Evolutionary conservation across 2,329 filamentous ascomycete species (phyloP), one percentile per base, ranked within the genome.

Genomic region (Penicillium sp.): DNA sequence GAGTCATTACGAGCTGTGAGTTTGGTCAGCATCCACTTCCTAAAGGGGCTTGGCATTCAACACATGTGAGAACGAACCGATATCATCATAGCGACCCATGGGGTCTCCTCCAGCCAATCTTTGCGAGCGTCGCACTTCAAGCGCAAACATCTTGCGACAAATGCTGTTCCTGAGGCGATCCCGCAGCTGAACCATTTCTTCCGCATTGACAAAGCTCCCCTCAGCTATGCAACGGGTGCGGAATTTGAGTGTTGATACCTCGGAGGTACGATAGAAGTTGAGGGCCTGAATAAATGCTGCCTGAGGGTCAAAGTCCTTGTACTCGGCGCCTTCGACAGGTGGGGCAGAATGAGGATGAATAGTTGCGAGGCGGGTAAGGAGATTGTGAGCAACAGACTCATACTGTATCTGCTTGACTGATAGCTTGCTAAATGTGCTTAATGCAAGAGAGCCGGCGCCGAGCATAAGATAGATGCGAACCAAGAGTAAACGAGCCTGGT

Each of bases 321-420:
- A 69, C 45, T 76, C 73, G 15, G 65, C 66, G 9, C 67, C 69
- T 46, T 74, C 71, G 44, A 70, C 65, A 1, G 73, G 70, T 5
- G 74, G 72, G 13, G 67, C 71, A 24, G 70, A 64, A 45, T 74
- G 69, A 33, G 77, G 77, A 52, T 79, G 77, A 21, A 79, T 70
- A 1, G 74, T 74, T 26, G 75, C 73, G 38, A 79, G 69, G 18
- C 76, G 74, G 0, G 76, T 78, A 56, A 76, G 75, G 12, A 79
- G 62, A 38, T 76, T 72, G 62, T 79, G 76, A 6, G 74, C 73
- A 42, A 79, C 71, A 16, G 73, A 75, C 57, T 79, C 76, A 57
- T 71, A 76, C 60, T 79, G 77, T 53, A 79, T 59, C 48, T 79
- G 76, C 58, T 79, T 79, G 46, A 79, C 68, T 15, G 74, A 74